Percentiles rank a stretch among this genome's conserved stretches.
Evolutionary conservation across 164 flowering plant species (phyloP).

Genomic region (Sextonia rubra): DNA sequence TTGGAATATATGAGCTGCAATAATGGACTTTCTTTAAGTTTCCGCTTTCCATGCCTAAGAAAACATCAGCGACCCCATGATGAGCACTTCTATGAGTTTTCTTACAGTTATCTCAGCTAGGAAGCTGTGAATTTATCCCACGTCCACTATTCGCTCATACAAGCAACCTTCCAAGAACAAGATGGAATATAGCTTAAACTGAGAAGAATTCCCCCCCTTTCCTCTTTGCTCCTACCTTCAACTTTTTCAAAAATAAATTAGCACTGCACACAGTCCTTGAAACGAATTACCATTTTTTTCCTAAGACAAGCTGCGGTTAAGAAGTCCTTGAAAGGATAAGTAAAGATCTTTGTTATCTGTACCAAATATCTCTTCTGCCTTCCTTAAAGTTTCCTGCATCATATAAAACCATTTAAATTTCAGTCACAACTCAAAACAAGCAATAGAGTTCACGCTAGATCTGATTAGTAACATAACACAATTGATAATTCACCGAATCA

Average conservation of each 20-base stretch:
- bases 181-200: neutral
- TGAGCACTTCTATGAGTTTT: neutral
- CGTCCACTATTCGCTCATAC: neutral
- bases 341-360: constrained; percentile 82
- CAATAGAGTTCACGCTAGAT: neutral
- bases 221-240: neutral
- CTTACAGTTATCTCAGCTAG: too few species aligned
- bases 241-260: neutral
- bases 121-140: too few species aligned
- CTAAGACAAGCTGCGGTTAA: constrained; percentile 49
- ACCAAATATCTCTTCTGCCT: constrained; percentile 94
- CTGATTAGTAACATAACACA: neutral
- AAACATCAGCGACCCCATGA: neutral
- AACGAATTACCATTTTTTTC: neutral
- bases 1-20: neutral
- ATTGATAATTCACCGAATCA: neutral
- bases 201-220: neutral
- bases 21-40: neutral
- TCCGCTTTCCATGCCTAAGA: neutral
- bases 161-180: neutral
- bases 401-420: neutral
- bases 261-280: neutral
- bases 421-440: neutral
- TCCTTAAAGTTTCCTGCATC: constrained; percentile 78
- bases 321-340: constrained; percentile 79